phyloP scores from a whole-genome alignment of 2,329 filamentous ascomycete species.

The Fusarium scirpi region DNA sequence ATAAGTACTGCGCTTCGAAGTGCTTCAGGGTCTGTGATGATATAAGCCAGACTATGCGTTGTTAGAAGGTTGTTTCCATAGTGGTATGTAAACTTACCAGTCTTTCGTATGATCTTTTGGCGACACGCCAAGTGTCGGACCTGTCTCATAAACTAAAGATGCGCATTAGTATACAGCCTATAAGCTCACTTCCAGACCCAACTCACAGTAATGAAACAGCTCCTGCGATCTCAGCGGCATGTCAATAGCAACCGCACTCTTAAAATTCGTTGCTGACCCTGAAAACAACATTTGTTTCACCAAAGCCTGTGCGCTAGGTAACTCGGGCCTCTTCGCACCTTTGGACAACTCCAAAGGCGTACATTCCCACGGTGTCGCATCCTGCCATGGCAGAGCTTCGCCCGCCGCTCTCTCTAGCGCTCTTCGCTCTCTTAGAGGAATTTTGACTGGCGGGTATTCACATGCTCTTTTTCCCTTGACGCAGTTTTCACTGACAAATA shows the following conservation, averaged over 20 bases:
- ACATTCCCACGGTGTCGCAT: background rate
- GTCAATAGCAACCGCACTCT: conserved; percentile 1
- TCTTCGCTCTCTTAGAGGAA: conserved; percentile 19
- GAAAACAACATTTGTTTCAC: conserved; percentile 5
- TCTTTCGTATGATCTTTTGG: background rate
- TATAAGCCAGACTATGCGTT: background rate
- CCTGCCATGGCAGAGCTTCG: background rate
- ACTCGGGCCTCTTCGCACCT: background rate
- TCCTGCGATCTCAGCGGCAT: conserved; percentile 27
- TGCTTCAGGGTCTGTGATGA: conserved; percentile 6
- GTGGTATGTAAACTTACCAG: background rate
- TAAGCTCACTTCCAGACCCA: rapidly evolving
- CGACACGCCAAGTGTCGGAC: background rate
- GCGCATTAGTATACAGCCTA: background rate
- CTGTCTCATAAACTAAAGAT: background rate
- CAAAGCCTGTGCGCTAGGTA: background rate
- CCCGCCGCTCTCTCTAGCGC: conserved; percentile 13
- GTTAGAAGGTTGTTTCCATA: background rate
- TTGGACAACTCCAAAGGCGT: background rate
- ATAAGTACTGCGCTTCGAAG: conserved; percentile 19
- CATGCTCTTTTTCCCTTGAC: background rate
- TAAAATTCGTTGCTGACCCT: background rate
- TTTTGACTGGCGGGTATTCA: conserved; percentile 12
- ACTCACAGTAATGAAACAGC: conserved; percentile 26
- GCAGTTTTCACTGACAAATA: conserved; percentile 10